Evolutionary conservation across 257 asterid genomes (phyloP).

Genomic region (Primulina huaijiensis): DNA sequence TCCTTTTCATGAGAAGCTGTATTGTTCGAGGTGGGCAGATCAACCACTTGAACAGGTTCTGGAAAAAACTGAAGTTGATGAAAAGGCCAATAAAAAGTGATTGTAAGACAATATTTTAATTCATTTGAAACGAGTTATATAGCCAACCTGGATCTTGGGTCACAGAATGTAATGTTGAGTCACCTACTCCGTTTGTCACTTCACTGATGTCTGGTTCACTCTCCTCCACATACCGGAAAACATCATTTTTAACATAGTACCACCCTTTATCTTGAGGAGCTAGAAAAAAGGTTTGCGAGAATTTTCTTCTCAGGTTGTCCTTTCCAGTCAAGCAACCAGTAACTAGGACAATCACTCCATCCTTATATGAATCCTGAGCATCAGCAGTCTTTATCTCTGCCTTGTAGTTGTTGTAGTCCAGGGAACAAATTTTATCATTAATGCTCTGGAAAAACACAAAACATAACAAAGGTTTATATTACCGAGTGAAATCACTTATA

Average conservation of each 20-base stretch:
- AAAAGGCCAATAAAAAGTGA: conserved; percentile 7
- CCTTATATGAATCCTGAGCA: conserved; percentile 74
- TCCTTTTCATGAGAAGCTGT: conserved; percentile 44
- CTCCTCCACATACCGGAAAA: conserved; percentile 69
- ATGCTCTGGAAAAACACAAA: conserved; percentile 51
- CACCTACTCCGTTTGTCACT: conserved; percentile 37
- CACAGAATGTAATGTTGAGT: conserved; percentile 33
- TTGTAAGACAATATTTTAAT: background rate
- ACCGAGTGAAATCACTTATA: background rate
- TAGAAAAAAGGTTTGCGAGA: conserved; percentile 81
- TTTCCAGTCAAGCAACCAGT: conserved; percentile 86
- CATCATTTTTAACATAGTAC: conserved; percentile 78
- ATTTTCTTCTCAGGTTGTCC: conserved; percentile 64
- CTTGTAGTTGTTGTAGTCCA: conserved; percentile 88
- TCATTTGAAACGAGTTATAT: conserved; percentile 15
- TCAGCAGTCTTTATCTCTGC: conserved; percentile 90
- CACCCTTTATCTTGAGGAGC: conserved; percentile 97
- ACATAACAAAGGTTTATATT: conserved; percentile 4
- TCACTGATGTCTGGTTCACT: conserved; percentile 39
- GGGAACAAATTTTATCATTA: conserved; percentile 67
- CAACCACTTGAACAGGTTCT: conserved; percentile 61
- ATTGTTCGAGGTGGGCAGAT: conserved; percentile 38
- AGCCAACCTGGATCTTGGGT: conserved; percentile 59
- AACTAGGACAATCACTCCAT: conserved; percentile 78
- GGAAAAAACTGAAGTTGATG: conserved; percentile 30